Conservation (phyloP, 306 rosid species). For the Dryas alaskensis region DNA sequence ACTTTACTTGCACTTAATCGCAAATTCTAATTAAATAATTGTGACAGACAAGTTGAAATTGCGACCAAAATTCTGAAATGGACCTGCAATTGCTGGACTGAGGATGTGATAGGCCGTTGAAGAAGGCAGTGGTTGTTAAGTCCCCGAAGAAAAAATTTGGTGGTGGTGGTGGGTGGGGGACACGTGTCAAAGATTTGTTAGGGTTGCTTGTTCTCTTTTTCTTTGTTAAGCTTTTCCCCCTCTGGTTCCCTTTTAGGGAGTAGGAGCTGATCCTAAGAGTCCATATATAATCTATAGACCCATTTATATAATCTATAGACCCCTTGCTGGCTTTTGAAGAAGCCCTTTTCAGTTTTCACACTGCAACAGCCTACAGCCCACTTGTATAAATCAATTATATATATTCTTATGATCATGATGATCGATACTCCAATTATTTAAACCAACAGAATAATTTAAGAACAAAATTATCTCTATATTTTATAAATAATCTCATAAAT, state of each 20-base stretch:
- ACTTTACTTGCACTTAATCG: background rate
- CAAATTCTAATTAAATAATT: background rate
- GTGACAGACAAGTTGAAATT: background rate
- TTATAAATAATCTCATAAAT: too few species aligned
- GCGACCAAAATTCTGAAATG: constrained; percentile 20
- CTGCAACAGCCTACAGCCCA: too few species aligned
- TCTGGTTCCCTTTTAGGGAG: constrained; percentile 69
- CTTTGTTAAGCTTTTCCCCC: constrained; percentile 28
- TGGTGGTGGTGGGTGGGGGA: constrained; percentile 42
- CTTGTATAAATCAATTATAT: too few species aligned
- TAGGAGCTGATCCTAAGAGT: constrained; percentile 30
- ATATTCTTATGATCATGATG: too few species aligned
- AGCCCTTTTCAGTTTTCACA: background rate
- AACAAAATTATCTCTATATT: too few species aligned
- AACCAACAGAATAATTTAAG: too few species aligned
- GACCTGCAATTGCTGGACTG: constrained; percentile 30
- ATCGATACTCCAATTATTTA: too few species aligned
- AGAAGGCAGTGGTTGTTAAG: constrained; percentile 9
- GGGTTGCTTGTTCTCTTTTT: background rate
- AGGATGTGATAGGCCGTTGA: background rate
- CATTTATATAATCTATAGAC: background rate
- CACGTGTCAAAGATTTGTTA: constrained; percentile 11
- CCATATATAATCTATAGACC: constrained; percentile 5
- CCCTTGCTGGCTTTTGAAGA: constrained; percentile 19
- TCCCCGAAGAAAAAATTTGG: constrained; percentile 25